Evolutionary conservation across 768 basidiomycete genomes (phyloP).

Genomic region (Russula sp.): DNA sequence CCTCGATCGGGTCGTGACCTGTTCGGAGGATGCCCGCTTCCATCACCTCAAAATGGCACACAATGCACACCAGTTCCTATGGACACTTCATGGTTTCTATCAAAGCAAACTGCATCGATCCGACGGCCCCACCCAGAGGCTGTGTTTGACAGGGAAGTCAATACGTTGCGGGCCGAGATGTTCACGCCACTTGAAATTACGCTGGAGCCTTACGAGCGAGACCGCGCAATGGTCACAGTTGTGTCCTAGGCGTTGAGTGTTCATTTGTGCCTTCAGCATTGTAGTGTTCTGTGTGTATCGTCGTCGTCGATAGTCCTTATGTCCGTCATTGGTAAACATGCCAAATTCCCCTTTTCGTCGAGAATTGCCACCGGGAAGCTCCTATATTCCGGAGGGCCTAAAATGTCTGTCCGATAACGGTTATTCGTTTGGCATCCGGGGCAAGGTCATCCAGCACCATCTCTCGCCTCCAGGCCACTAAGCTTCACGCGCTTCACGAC

Average conservation of each 20-base stretch:
- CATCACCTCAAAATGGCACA: conserved; percentile 87
- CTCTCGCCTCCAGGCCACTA: too few relatives aligned
- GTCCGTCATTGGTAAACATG: too few relatives aligned
- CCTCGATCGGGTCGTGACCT: conserved; percentile 93
- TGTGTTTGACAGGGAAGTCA: conserved; percentile 84
- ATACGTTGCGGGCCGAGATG: conserved; percentile 63
- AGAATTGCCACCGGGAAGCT: too few relatives aligned
- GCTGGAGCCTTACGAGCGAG: conserved; percentile 86
- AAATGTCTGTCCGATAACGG: too few relatives aligned
- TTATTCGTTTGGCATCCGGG: too few relatives aligned
- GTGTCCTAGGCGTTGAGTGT: conserved; percentile 24
- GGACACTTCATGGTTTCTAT: conserved; percentile 95
- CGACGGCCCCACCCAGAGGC: conserved; percentile 84
- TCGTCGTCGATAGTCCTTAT: conserved; percentile 14
- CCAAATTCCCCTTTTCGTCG: conserved; percentile 11
- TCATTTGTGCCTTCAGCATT: conserved; percentile 28
- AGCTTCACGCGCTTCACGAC: too few relatives aligned
- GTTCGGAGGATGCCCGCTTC: conserved; percentile 94
- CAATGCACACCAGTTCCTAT: conserved; percentile 92
- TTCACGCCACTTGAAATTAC: conserved; percentile 96
- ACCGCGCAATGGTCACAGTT: conserved; percentile 88
- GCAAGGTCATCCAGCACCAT: too few relatives aligned
- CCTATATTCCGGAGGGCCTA: too few relatives aligned
- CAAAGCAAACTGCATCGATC: conserved; percentile 99
- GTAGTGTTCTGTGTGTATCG: conserved; percentile 24